Percentiles rank a stretch among this genome's conserved stretches.
phyloP scores from a whole-genome alignment of 2,329 filamentous ascomycete genomes.

The Colletotrichum sp. region DNA sequence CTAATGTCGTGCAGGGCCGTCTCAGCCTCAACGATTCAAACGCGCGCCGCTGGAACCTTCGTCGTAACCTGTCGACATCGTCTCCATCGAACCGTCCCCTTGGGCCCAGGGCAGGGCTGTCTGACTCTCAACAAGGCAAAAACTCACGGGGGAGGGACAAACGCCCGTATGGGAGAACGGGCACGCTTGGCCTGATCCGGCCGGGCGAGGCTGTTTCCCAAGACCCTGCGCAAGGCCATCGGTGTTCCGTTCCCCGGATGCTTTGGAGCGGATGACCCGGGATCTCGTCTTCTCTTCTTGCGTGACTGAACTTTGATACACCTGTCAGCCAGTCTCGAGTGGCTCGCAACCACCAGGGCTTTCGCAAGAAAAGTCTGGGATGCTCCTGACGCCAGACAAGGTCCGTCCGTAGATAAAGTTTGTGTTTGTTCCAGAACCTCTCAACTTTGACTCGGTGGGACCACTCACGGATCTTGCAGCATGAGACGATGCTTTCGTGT shows the following conservation, averaged over 20 bases:
- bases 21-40: background rate
- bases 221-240: background rate
- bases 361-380: background rate
- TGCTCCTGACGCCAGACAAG: background rate
- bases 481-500: constrained; percentile 4
- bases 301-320: background rate
- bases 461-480: background rate
- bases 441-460: background rate
- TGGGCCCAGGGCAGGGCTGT: background rate
- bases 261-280: background rate
- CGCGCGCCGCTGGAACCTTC: background rate
- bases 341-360: background rate
- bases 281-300: background rate
- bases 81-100: background rate
- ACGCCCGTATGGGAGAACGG: background rate
- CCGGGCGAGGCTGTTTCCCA: background rate
- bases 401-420: constrained; percentile 5
- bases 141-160: background rate
- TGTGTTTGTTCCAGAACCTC: constrained; percentile 8
- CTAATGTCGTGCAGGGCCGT: background rate
- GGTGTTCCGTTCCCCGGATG: background rate
- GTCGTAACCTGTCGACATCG: background rate
- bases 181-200: background rate
- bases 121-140: background rate
- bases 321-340: background rate